phyloP scores from a whole-genome alignment of 257 asterid species.

The Fraxinus quadrangulata region DNA sequence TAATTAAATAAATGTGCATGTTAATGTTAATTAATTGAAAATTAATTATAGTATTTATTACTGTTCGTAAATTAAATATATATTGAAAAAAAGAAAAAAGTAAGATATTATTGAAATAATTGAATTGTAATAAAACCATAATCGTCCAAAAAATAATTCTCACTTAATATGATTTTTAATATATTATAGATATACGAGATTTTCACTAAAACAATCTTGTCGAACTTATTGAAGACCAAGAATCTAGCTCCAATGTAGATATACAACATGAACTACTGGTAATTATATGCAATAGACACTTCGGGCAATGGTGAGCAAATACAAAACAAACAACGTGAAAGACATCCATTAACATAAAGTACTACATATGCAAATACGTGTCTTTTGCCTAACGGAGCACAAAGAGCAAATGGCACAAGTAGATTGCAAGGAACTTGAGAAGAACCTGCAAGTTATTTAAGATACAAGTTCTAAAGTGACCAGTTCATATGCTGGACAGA shows the following conservation, averaged over 20 bases:
- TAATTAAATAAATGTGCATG: no score
- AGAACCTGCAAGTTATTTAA: background rate
- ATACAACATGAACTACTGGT: background rate
- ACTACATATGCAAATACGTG: background rate
- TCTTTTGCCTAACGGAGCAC: background rate
- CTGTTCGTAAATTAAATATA: no score
- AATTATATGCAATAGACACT: background rate
- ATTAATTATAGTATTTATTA: no score
- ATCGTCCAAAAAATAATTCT: no score
- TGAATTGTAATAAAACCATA: no score
- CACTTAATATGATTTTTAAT: no score
- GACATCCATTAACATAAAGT: background rate
- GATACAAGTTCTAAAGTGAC: slow-evolving; percentile 45
- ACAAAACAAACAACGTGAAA: background rate
- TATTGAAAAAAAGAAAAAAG: no score
- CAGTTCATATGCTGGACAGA: slow-evolving; percentile 67
- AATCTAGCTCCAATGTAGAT: background rate
- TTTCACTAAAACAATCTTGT: background rate
- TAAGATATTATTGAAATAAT: no score
- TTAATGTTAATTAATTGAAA: no score
- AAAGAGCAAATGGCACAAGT: background rate
- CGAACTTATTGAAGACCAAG: background rate
- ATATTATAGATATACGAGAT: background rate
- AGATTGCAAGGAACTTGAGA: background rate
- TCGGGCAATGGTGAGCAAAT: background rate